Evolutionary conservation across 169 alveolate genomes (phyloP).

Genomic region (Ichthyophthirius multifiliis): DNA sequence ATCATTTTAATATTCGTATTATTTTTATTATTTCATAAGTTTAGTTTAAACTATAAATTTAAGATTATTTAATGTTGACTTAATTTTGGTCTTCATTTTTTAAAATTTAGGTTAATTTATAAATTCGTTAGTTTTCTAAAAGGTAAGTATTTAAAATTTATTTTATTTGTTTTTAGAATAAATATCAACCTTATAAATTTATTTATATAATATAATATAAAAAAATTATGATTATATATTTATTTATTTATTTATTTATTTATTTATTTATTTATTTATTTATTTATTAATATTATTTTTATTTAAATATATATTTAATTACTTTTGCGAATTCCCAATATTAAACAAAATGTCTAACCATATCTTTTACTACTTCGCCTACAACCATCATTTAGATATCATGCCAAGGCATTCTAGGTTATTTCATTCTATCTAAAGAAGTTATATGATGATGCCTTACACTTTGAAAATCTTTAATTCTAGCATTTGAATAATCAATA

Average conservation of each 20-base stretch:
- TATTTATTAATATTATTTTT: not conserved
- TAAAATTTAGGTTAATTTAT: not conserved
- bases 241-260: no score
- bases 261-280: not conserved
- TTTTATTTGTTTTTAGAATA: not conserved
- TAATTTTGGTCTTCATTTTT: not conserved
- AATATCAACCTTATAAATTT: not conserved
- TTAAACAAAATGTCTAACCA: constrained; percentile 78
- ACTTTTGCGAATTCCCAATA: constrained; percentile 63
- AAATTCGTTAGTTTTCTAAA: not conserved
- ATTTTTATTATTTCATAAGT: not conserved
- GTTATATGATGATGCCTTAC: constrained; percentile 51
- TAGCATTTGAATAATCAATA: constrained; percentile 78
- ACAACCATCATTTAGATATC: constrained; percentile 65
- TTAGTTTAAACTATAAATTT: not conserved
- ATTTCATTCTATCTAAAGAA: constrained; percentile 52
- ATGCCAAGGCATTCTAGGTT: constrained; percentile 86
- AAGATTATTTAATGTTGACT: not conserved
- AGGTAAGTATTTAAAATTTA: not conserved
- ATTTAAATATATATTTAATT: not conserved
- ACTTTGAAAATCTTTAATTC: constrained; percentile 62
- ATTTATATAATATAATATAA: no score
- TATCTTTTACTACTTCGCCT: constrained; percentile 82
- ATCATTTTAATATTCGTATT: not conserved
- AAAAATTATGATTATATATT: no score